These are phyloP conservation scores for Cystobasidium onofrii DNA, from an alignment of 768 basidiomycete species.

Conservation along the genomic window DNA sequence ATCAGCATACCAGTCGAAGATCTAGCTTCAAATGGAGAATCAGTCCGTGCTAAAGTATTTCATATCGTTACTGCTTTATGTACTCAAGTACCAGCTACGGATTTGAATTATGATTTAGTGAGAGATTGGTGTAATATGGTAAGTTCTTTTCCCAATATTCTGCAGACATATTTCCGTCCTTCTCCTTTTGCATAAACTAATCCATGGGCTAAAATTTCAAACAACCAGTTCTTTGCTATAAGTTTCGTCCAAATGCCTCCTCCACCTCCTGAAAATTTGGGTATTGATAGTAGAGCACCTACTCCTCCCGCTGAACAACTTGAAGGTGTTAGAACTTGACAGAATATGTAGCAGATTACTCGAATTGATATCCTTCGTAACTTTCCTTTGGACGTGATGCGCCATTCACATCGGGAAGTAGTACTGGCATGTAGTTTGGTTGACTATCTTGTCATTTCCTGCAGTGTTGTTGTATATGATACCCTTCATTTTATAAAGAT, in stretches of 20 bases:
- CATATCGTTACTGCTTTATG: constrained; percentile 9
- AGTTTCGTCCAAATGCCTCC: constrained; percentile 8
- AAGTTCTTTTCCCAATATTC: not conserved
- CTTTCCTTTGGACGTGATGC: too few species aligned
- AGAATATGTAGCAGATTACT: too few species aligned
- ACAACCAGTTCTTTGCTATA: constrained; percentile 10
- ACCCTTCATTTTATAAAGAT: too few species aligned
- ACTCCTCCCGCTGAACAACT: not conserved
- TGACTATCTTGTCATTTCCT: too few species aligned
- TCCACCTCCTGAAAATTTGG: not conserved
- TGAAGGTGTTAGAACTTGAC: not conserved
- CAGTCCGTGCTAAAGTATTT: not conserved
- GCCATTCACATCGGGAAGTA: too few species aligned
- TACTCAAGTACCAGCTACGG: not conserved
- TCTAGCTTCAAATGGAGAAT: constrained; percentile 9
- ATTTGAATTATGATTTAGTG: constrained; percentile 3
- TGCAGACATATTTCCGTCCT: too few species aligned
- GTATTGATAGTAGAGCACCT: constrained; percentile 2
- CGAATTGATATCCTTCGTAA: too few species aligned
- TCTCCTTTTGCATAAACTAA: not conserved
- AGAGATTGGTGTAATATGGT: constrained; percentile 15
- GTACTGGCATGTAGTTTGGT: too few species aligned
- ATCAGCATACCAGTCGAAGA: constrained; percentile 4
- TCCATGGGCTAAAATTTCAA: too few species aligned
- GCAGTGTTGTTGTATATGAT: too few species aligned